phyloP scores from a whole-genome alignment of 257 asterid species.

The Ophiorrhiza pumila region DNA sequence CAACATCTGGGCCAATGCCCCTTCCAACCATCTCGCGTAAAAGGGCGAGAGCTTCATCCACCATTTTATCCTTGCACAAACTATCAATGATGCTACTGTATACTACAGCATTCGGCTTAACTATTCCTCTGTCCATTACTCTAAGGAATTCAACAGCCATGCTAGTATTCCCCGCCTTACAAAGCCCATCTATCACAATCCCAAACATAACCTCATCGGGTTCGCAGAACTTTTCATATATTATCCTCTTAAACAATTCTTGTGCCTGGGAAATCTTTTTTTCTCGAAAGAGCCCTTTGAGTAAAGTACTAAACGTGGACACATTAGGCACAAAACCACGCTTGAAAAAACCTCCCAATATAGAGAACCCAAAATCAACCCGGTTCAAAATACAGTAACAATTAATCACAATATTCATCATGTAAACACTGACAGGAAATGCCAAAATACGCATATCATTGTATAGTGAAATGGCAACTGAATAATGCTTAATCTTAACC shows the following conservation, averaged over 20 bases:
- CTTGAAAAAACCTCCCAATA: constrained; percentile 28
- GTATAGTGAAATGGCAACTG: constrained; percentile 4
- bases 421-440: constrained; percentile 8
- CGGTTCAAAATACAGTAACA: constrained; percentile 21
- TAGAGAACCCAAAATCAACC: constrained; percentile 23
- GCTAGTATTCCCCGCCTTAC: constrained; percentile 30
- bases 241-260: constrained; percentile 29
- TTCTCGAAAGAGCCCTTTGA: constrained; percentile 27
- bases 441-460: constrained; percentile 6
- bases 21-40: constrained; percentile 6
- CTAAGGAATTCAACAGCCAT: constrained; percentile 20
- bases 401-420: constrained; percentile 11
- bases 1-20: constrained; percentile 9
- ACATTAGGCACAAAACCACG: constrained; percentile 21
- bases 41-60: constrained; percentile 20
- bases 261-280: constrained; percentile 20
- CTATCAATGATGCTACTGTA: constrained; percentile 22
- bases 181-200: constrained; percentile 29
- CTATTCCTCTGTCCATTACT: constrained; percentile 3
- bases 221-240: constrained; percentile 21
- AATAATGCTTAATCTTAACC: constrained; percentile 1
- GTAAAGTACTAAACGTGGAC: constrained; percentile 23
- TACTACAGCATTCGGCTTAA: constrained; percentile 11
- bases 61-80: constrained; percentile 28
- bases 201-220: constrained; percentile 6